Base-by-base conservation (phyloP, 345 rosid genomes). In the Arabidopsis suecica region DNA sequence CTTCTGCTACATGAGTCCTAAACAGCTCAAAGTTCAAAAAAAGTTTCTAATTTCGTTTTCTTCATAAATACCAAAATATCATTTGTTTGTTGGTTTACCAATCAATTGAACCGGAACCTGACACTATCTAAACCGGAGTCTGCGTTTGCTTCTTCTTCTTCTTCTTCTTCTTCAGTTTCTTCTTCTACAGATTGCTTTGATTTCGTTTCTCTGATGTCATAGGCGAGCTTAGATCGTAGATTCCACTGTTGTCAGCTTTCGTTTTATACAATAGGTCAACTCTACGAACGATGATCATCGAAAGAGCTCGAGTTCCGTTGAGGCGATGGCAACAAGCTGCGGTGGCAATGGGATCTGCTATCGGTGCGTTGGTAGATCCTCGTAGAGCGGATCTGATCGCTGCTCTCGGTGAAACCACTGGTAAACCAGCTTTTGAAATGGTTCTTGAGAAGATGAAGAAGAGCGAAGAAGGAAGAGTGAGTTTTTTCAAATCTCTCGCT, bases 331-430 rank as follows among this genome's bases (percentile, higher is more conserved):
- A 91, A 72, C 87, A 83, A 82, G 94, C 86, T 9, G 90, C 89
- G 0, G 91, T 91, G 61, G 92, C 90, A 0, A 63, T 86, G 61
- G 87, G 92, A 58, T 88, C 93, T 40, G 94, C 86, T 0, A 65
- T 87, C 59, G 91, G 92, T 60, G 97, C 94, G n/a, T 78, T 91
- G 66, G 54, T 87, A 0, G 79, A 88, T 73, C 92, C 94, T 25
- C 80, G 88, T 57, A 83, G 92, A 61, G 94, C 89, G 1, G 92
- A 88, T 87, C 81, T 88, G 53, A 87, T 91, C 33, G 97, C 89
- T 0, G 89, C 91, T 56, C 83, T 88, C 7, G 90, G 94, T 28
- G 94, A 91, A 76, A 87, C 94, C 34, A 88, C 92, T 0, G 92
- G 97, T 1, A 86, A 83, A 63, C 90, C 87, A 60, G 84, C 92